These are phyloP conservation scores for Rhodomyrtus psidioides DNA, from an alignment of 441 rosid genomes.

Conservation along the genomic window DNA sequence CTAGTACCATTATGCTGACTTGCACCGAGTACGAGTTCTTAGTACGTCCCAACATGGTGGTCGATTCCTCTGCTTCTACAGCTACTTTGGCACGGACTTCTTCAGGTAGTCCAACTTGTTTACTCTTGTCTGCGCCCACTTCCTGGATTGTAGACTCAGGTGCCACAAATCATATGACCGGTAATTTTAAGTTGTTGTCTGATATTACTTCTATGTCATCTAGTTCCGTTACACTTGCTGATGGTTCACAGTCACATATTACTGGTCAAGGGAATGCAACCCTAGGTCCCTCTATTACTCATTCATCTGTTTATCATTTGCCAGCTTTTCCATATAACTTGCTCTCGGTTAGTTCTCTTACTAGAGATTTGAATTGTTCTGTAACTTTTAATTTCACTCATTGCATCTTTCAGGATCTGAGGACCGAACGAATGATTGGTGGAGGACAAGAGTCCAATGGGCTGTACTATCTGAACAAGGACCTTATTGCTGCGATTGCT, in stretches of 20 bases:
- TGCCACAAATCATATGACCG: too few species aligned
- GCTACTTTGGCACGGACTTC: neutral
- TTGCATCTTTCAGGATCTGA: neutral
- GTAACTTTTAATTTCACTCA: neutral
- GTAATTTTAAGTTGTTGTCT: too few species aligned
- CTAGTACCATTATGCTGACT: neutral
- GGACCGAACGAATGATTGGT: neutral
- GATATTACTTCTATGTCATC: neutral
- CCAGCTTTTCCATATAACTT: neutral
- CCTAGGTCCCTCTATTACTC: neutral
- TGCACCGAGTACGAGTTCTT: neutral
- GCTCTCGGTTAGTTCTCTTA: neutral
- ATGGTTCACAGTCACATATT: neutral
- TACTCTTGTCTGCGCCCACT: neutral
- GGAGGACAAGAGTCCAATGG: neutral
- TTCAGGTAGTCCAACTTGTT: neutral
- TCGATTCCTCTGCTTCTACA: neutral
- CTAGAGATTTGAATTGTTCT: neutral
- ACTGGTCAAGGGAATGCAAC: neutral
- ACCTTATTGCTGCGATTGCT: neutral
- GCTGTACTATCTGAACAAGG: too few species aligned
- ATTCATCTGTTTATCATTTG: neutral
- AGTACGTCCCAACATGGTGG: neutral
- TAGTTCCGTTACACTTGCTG: neutral
- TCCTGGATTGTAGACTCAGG: accelerated